Evolutionary conservation across 169 alveolate species (phyloP).

Genomic region (Miamiensis avidus): DNA sequence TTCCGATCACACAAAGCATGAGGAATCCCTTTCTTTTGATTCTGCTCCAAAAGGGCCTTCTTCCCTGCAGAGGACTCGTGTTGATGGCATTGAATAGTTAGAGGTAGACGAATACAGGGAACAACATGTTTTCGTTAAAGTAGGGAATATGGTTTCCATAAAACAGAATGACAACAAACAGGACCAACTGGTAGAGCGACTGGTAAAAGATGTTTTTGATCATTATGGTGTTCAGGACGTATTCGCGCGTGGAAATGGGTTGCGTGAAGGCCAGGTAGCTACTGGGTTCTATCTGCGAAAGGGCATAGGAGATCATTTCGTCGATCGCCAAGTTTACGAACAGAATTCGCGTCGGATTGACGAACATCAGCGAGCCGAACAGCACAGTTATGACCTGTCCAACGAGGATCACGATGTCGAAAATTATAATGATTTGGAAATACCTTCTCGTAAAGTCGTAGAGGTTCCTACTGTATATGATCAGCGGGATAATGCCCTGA

Average conservation of each 20-base stretch:
- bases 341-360: not conserved
- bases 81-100: not conserved
- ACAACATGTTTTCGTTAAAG: not conserved
- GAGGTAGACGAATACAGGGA: not conserved
- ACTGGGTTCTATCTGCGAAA: not conserved
- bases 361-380: no score
- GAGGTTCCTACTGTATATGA: not conserved
- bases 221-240: not conserved
- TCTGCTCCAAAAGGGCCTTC: not conserved
- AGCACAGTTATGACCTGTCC: no score
- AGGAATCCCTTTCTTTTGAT: not conserved
- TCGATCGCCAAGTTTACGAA: not conserved
- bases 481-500: not conserved
- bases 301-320: not conserved
- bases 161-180: not conserved
- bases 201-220: no score
- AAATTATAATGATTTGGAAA: not conserved
- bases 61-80: not conserved
- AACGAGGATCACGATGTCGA: not conserved
- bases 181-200: not conserved
- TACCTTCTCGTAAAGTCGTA: not conserved
- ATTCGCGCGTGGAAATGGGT: not conserved
- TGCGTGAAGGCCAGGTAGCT: not conserved
- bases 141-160: not conserved
- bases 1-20: no score